phyloP scores from a whole-genome alignment of 768 basidiomycete genomes.

The Tricholoma matsutake region DNA sequence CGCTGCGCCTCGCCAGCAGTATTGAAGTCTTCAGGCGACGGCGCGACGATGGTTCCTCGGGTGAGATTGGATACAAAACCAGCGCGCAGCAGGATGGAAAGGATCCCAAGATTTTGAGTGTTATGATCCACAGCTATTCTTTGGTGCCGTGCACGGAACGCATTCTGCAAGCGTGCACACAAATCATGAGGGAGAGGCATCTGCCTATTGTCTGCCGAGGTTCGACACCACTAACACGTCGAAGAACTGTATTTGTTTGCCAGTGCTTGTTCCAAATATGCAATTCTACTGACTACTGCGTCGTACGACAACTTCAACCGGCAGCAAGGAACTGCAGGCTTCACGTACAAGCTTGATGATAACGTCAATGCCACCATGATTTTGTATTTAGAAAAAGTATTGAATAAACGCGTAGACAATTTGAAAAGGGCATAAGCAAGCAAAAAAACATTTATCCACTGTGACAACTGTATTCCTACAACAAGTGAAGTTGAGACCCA shows the following conservation, averaged over 20 bases:
- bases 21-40: slow-evolving; percentile 64
- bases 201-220: too few species aligned
- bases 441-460: too few species aligned
- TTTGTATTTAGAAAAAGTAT: too few species aligned
- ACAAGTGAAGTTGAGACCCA: too few species aligned
- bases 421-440: too few species aligned
- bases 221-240: neutral
- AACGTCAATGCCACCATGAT: too few species aligned
- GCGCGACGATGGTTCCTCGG: slow-evolving; percentile 65
- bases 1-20: slow-evolving; percentile 58
- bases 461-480: too few species aligned
- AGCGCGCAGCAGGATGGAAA: slow-evolving; percentile 86
- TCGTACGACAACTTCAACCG: too few species aligned
- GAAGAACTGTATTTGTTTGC: neutral
- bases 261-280: neutral
- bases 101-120: slow-evolving; percentile 87
- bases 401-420: too few species aligned
- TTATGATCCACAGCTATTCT: slow-evolving; percentile 77
- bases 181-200: slow-evolving; percentile 77
- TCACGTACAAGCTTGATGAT: too few species aligned
- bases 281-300: too few species aligned
- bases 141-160: slow-evolving; percentile 83
- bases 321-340: too few species aligned
- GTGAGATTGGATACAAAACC: slow-evolving; percentile 86
- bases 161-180: slow-evolving; percentile 88